phyloP scores from a whole-genome alignment of 2,329 filamentous ascomycete species.

The Penicillium sp. region DNA sequence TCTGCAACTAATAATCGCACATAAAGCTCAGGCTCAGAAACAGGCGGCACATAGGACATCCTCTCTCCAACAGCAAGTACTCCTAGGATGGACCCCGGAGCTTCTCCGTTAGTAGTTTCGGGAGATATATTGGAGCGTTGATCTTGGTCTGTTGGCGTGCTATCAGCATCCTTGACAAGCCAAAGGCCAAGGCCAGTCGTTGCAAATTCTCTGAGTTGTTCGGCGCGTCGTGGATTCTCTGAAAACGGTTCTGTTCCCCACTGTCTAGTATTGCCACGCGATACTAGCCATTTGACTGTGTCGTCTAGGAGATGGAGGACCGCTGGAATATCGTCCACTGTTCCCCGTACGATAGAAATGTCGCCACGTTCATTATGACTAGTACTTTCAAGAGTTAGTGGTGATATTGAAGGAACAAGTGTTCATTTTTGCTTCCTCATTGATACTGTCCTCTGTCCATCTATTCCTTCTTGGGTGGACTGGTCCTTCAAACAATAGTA shows the following conservation, averaged over 20 bases:
- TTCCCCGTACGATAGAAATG: slow-evolving; percentile 9
- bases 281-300: slow-evolving; percentile 17
- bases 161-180: slow-evolving; percentile 12
- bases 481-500: too few relatives aligned
- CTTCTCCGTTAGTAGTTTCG: neutral
- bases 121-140: neutral
- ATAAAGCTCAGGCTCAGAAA: slow-evolving; percentile 17
- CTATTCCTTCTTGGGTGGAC: neutral
- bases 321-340: slow-evolving; percentile 9
- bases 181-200: slow-evolving; percentile 15
- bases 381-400: neutral
- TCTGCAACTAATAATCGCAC: slow-evolving; percentile 15
- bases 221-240: slow-evolving; percentile 11
- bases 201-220: slow-evolving; percentile 17
- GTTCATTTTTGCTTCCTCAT: neutral
- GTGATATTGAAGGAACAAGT: neutral
- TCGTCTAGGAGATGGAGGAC: slow-evolving; percentile 15
- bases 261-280: slow-evolving; percentile 10
- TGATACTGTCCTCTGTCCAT: neutral
- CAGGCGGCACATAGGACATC: slow-evolving; percentile 13
- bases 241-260: slow-evolving; percentile 16
- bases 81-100: slow-evolving; percentile 7
- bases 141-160: neutral
- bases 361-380: neutral
- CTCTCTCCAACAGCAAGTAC: slow-evolving; percentile 15